These are phyloP conservation scores for Teunomyces panamensis DNA, from an alignment of 805 yeast genomes.

Conservation along the genomic window DNA sequence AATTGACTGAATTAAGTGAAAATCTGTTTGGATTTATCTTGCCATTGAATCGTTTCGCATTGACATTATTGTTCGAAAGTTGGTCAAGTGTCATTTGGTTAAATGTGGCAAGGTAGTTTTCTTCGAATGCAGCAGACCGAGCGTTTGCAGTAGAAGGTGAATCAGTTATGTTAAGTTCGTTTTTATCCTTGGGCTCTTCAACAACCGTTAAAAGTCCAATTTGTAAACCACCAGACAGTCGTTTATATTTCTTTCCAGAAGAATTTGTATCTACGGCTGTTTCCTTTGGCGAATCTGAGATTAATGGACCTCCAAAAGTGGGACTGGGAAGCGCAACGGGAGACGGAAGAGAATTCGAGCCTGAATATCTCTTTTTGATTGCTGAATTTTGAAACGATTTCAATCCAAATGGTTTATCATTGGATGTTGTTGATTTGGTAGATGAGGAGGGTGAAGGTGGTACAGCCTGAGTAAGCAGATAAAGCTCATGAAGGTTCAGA, in stretches of 20 bases:
- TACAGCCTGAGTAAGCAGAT: slow-evolving; percentile 7
- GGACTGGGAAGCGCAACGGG: not conserved
- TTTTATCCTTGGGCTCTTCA: slow-evolving; percentile 24
- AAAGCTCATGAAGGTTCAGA: slow-evolving; percentile 18
- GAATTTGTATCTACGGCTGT: slow-evolving; percentile 8
- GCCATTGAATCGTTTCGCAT: slow-evolving; percentile 8
- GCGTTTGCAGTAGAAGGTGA: not conserved
- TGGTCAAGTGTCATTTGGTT: slow-evolving; percentile 37
- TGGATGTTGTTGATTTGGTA: slow-evolving; percentile 5
- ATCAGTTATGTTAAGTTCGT: not conserved
- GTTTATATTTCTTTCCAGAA: slow-evolving; percentile 24
- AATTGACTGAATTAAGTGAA: slow-evolving; percentile 51
- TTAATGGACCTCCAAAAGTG: not conserved
- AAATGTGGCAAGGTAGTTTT: slow-evolving; percentile 29
- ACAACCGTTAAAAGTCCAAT: slow-evolving; percentile 38
- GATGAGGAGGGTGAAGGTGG: slow-evolving; percentile 10
- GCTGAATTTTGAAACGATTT: slow-evolving; percentile 35
- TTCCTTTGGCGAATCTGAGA: not conserved
- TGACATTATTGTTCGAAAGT: slow-evolving; percentile 21
- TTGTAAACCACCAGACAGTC: slow-evolving; percentile 37
- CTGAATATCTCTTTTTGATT: slow-evolving; percentile 24
- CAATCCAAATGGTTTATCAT: slow-evolving; percentile 13
- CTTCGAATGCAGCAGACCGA: slow-evolving; percentile 18
- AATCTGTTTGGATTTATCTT: slow-evolving; percentile 35
- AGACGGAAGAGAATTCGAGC: slow-evolving; percentile 10